These are phyloP conservation scores for Madurella fahalii DNA, from an alignment of 2,329 filamentous ascomycete species.

Conservation along the genomic window DNA sequence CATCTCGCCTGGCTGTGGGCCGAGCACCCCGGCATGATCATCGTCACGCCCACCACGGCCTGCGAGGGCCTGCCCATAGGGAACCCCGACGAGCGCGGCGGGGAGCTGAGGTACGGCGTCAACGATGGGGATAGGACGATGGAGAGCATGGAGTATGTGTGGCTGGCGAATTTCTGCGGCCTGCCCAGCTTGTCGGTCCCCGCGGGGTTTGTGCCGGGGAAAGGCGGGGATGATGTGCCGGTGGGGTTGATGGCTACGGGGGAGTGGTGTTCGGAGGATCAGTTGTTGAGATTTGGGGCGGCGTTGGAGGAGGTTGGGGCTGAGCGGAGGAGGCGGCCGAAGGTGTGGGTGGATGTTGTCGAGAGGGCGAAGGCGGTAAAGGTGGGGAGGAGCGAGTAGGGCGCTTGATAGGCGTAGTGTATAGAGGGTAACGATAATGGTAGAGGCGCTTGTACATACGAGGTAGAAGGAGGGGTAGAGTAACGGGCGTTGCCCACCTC, in stretches of 20 bases:
- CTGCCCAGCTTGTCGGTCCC: slow-evolving; percentile 44
- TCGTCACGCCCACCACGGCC: slow-evolving; percentile 64
- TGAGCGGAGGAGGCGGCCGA: slow-evolving; percentile 33
- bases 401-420: slow-evolving; percentile 36
- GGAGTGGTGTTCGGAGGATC: slow-evolving; percentile 51
- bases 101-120: slow-evolving; percentile 39
- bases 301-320: slow-evolving; percentile 42
- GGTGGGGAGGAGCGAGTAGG: slow-evolving; percentile 10
- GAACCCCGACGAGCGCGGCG: slow-evolving; percentile 10
- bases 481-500: too few species aligned
- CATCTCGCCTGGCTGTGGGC: slow-evolving; percentile 66
- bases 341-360: slow-evolving; percentile 45
- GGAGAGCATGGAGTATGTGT: slow-evolving; percentile 46
- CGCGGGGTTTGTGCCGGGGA: slow-evolving; percentile 39
- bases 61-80: slow-evolving; percentile 45
- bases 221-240: slow-evolving; percentile 40
- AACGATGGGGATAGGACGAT: slow-evolving; percentile 46
- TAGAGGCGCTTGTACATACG: too few species aligned
- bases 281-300: slow-evolving; percentile 45
- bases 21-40: slow-evolving; percentile 62
- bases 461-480: too few species aligned
- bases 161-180: slow-evolving; percentile 50
- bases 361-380: slow-evolving; percentile 33
- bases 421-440: too few species aligned
- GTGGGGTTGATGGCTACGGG: slow-evolving; percentile 53